phyloP scores from a whole-genome alignment of 768 basidiomycete genomes.

The Chalciporus chontae region DNA sequence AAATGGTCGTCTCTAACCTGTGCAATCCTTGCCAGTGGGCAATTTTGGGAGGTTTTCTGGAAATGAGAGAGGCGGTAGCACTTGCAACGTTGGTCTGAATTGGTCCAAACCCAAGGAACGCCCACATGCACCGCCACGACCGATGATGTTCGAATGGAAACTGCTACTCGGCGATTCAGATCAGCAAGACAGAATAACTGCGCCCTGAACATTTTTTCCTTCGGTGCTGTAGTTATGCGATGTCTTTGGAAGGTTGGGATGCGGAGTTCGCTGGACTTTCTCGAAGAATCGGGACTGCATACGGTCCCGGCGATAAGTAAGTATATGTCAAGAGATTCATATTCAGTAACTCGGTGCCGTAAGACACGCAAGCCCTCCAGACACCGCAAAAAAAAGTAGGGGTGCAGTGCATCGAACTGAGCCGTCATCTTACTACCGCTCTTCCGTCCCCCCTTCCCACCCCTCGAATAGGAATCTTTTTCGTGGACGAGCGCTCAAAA shows the following conservation, averaged over 20 bases:
- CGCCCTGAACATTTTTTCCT: no score
- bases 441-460: not conserved
- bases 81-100: not conserved
- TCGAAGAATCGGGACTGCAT: not conserved
- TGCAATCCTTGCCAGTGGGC: not conserved
- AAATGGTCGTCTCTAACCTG: not conserved
- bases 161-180: not conserved
- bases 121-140: not conserved
- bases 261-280: not conserved
- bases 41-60: not conserved
- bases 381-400: slow-evolving; percentile 10
- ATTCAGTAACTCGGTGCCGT: slow-evolving; percentile 13
- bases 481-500: slow-evolving; percentile 8
- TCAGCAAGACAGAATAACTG: not conserved
- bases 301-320: slow-evolving; percentile 11
- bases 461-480: slow-evolving; percentile 16
- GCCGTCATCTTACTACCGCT: no score
- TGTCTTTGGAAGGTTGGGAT: not conserved
- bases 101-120: not conserved
- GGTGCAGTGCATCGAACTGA: slow-evolving; percentile 1
- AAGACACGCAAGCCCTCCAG: slow-evolving; percentile 5
- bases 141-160: not conserved
- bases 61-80: not conserved
- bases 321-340: not conserved
- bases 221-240: no score